Evolutionary conservation across 2,329 filamentous ascomycete species (phyloP), one percentile per base, ranked within the genome.

Genomic region (Sporothrix schenckii): DNA sequence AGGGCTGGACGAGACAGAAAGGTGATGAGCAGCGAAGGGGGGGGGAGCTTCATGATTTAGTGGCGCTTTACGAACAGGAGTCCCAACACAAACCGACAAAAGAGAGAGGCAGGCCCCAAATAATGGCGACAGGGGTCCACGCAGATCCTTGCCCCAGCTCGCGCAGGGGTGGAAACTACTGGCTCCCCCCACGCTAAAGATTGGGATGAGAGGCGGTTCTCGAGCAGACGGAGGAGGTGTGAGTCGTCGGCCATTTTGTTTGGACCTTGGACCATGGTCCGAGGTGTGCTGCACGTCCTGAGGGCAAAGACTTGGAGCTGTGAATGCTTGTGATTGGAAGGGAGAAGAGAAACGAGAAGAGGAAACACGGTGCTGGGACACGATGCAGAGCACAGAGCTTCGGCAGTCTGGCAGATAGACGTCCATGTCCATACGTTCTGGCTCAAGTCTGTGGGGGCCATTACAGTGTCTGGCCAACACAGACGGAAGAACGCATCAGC

Each of bases 321-420:
- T 24, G 24, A 1, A 24, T 24, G 56, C 34, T 61, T 60, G 56
- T 21, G 56, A 60, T 58, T 30, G 16, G n/a, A 39, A 34, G 2
- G 49, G 19, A 60, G 34, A 39, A 5, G 2, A 7, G n/a, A 60
- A 44, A 21, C 34, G 19, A 13, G 34, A 19, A 16, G n/a, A 14
- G 34, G n/a, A 14, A 61, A 60, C 7, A 34, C 53, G 34, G 56
- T 19, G 30, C 39, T 24, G 56, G 56, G 19, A 44, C 56, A 19
- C 3, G 30, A 60, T 60, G 56, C 56, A 44, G 34, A 61, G 58
- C 58, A 61, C 58, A 47, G 58, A 63, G 58, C 39, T 47, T 27
- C 58, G 39, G 58, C 58, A 47, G 39, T 47, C 58, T 44, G 11
- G 27, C 7, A 6, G 47, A 49, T 16, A 49, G 47, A 49, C 16